A percentile compares a stretch with the other conserved stretches of the same genome.
These are phyloP conservation scores for Iodosphaeria phyllophila DNA, from an alignment of 2,329 filamentous ascomycete genomes.

Conservation along the genomic window DNA sequence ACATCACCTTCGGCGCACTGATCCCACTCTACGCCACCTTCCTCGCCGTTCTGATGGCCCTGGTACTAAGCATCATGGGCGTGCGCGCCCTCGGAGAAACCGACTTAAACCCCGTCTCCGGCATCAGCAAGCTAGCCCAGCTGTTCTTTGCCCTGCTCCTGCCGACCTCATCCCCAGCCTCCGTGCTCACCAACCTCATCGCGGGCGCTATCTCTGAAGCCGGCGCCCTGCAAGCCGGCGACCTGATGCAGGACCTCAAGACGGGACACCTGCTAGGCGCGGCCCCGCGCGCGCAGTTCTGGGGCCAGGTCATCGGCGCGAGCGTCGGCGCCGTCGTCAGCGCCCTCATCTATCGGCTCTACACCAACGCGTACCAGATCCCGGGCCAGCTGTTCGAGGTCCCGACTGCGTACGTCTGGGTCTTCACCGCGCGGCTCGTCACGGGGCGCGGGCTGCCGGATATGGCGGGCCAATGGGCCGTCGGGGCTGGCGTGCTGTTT, in stretches of 20 bases:
- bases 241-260: slow-evolving; percentile 94
- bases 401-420: slow-evolving; percentile 90
- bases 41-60: slow-evolving; percentile 66
- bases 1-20: slow-evolving; percentile 63
- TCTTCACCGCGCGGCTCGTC: slow-evolving; percentile 85
- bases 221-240: slow-evolving; percentile 82
- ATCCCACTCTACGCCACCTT: slow-evolving; percentile 63
- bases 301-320: slow-evolving; percentile 83
- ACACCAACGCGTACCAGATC: slow-evolving; percentile 71
- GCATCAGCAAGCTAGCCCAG: slow-evolving; percentile 92
- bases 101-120: slow-evolving; percentile 88
- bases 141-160: slow-evolving; percentile 86
- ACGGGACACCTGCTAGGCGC: slow-evolving; percentile 87
- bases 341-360: slow-evolving; percentile 74
- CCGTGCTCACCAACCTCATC: slow-evolving; percentile 87
- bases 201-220: slow-evolving; percentile 76
- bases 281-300: slow-evolving; percentile 87
- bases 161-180: slow-evolving; percentile 60
- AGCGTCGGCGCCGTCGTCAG: slow-evolving; percentile 72
- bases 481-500: slow-evolving; percentile 58
- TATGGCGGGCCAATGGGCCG: slow-evolving; percentile 67
- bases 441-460: slow-evolving; percentile 75
- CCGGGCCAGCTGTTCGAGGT: slow-evolving; percentile 84
- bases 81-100: slow-evolving; percentile 59
- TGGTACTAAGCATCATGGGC: slow-evolving; percentile 59